phyloP scores from a whole-genome alignment of 257 asterid species.

The Solanum pennellii region DNA sequence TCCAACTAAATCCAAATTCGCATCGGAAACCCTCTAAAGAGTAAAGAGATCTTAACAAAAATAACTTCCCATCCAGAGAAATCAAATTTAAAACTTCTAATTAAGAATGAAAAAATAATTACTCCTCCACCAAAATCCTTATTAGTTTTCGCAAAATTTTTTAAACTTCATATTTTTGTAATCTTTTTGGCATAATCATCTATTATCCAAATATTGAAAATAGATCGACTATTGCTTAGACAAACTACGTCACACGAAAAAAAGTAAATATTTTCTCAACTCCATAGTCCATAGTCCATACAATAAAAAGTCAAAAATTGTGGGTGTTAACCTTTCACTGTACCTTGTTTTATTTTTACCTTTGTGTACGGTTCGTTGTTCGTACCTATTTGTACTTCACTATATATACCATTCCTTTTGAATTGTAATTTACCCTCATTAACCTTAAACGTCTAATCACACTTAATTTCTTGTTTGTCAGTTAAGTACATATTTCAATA shows the following conservation, averaged over 20 bases:
- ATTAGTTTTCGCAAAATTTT: background rate
- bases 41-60: too few species aligned
- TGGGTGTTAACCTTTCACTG: background rate
- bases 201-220: background rate
- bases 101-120: too few species aligned
- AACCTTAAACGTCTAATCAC: background rate
- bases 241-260: background rate
- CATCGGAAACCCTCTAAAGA: background rate
- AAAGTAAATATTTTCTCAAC: background rate
- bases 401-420: background rate
- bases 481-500: background rate
- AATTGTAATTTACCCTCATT: background rate
- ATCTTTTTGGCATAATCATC: background rate
- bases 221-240: background rate
- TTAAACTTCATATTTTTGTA: background rate
- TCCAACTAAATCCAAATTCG: background rate
- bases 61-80: fast-evolving
- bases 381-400: background rate
- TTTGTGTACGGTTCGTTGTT: background rate
- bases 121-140: background rate
- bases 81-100: background rate
- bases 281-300: background rate
- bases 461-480: background rate
- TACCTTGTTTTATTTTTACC: background rate
- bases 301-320: background rate